These are phyloP conservation scores for Halophytophthora polymorphica DNA, from an alignment of 352 stramenopile species.

Conservation along the genomic window DNA sequence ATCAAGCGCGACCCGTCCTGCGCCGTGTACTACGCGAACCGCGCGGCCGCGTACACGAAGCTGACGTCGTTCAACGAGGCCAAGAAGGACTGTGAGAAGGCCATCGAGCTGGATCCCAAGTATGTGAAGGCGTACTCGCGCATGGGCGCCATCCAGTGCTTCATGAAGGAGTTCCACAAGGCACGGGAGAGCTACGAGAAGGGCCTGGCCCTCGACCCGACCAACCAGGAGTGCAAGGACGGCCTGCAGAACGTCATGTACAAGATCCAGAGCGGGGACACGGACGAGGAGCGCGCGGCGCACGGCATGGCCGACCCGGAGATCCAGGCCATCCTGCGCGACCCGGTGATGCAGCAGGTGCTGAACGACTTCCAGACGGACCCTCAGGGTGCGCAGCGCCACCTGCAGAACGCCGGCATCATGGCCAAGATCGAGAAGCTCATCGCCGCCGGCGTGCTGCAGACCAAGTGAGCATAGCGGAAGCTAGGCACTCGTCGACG, in stretches of 20 bases:
- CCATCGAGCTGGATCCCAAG: conserved; percentile 97
- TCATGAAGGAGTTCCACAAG: conserved; percentile 99
- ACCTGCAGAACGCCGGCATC: conserved; percentile 94
- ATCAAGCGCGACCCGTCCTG: conserved; percentile 98
- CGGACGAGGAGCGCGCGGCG: conserved; percentile 95
- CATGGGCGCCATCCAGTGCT: conserved; percentile 98
- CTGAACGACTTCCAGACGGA: conserved; percentile 98
- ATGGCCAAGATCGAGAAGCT: conserved; percentile 99
- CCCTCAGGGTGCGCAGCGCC: conserved; percentile 86
- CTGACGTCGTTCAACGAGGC: conserved; percentile 93
- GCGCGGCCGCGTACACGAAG: conserved; percentile 97
- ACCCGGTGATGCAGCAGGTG: conserved; percentile 98
- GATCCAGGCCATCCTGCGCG: conserved; percentile 97
- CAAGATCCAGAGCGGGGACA: conserved; percentile 94
- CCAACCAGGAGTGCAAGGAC: conserved; percentile 95
- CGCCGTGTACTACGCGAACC: conserved; percentile 98
- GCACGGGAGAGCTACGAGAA: conserved; percentile 96
- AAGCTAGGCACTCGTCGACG: conserved; percentile 7
- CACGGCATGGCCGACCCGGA: conserved; percentile 99
- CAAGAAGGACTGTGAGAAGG: conserved; percentile 96
- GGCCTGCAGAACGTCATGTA: conserved; percentile 92
- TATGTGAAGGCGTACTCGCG: conserved; percentile 99
- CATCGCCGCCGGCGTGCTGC: conserved; percentile 97
- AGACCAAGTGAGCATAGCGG: conserved; percentile 75
- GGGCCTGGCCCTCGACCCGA: conserved; percentile 93